Evolutionary conservation across 805 yeast species (phyloP).

Genomic region (Spathaspora hagerdaliae): DNA sequence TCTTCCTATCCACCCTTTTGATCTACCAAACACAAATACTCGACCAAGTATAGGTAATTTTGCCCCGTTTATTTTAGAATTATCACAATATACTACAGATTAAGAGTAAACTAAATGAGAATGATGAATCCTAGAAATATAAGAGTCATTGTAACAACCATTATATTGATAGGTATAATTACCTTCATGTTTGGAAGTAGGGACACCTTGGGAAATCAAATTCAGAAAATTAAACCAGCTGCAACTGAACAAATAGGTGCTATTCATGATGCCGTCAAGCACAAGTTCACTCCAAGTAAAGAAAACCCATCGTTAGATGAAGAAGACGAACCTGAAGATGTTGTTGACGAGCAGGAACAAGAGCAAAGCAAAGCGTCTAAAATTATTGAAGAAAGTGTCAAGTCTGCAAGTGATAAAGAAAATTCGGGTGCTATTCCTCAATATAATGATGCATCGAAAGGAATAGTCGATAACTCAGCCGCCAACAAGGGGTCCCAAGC

Average conservation of each 20-base stretch:
- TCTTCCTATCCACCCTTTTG: too few species aligned
- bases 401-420: not conserved
- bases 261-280: too few species aligned
- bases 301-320: not conserved
- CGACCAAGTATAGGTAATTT: too few species aligned
- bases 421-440: too few species aligned
- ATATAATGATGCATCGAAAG: too few species aligned
- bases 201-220: slow-evolving; percentile 25
- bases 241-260: slow-evolving; percentile 2
- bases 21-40: too few species aligned
- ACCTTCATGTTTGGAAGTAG: slow-evolving; percentile 47
- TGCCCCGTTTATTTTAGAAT: too few species aligned
- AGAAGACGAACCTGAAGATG: not conserved
- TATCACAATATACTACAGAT: too few species aligned
- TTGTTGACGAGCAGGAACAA: not conserved
- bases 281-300: not conserved
- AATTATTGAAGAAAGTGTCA: too few species aligned
- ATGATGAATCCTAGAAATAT: slow-evolving; percentile 45
- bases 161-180: slow-evolving; percentile 48
- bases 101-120: too few species aligned
- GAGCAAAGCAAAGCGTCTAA: not conserved
- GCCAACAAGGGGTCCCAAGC: too few species aligned
- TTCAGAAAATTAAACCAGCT: slow-evolving; percentile 28
- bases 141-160: slow-evolving; percentile 49
- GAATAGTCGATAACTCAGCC: too few species aligned